Conservation (phyloP, 2,329 filamentous ascomycete species). For the Diaporthe aspalathi region DNA sequence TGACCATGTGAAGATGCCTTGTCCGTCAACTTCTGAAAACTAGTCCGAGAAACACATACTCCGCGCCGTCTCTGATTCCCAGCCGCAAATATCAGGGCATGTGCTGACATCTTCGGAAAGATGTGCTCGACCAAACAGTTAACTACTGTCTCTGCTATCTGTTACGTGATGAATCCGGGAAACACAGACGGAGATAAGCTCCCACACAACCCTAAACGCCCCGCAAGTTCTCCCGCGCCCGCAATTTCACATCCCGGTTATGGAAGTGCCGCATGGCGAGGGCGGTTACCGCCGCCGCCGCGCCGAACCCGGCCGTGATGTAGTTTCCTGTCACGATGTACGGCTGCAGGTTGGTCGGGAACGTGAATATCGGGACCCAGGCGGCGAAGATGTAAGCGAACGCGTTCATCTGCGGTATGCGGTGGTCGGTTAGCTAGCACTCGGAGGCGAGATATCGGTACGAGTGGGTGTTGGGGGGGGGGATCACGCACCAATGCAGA, state of each 20-base stretch:
- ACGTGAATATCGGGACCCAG: constrained; percentile 47
- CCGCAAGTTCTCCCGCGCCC: neutral
- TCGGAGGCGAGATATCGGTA: neutral
- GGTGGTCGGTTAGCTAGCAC: neutral
- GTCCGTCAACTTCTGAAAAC: neutral
- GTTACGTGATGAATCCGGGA: no score
- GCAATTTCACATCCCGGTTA: constrained; percentile 40
- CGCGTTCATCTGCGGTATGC: constrained; percentile 44
- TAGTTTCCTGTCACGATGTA: constrained; percentile 47
- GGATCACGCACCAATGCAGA: constrained; percentile 43
- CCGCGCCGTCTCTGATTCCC: neutral
- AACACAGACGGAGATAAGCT: no score
- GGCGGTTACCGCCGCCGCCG: constrained; percentile 35
- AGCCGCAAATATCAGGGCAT: neutral
- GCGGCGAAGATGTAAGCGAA: constrained; percentile 47
- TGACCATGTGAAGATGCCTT: neutral
- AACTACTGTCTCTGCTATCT: neutral
- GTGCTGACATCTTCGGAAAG: neutral
- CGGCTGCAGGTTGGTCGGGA: constrained; percentile 46
- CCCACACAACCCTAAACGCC: neutral
- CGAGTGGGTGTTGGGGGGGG: neutral
- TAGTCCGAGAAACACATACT: neutral
- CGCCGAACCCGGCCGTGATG: constrained; percentile 45
- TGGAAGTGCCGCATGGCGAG: constrained; percentile 43
- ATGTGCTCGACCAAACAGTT: neutral